phyloP scores from a whole-genome alignment of 2,329 filamentous ascomycete genomes.

The Ceratocystis diversiconidia region DNA sequence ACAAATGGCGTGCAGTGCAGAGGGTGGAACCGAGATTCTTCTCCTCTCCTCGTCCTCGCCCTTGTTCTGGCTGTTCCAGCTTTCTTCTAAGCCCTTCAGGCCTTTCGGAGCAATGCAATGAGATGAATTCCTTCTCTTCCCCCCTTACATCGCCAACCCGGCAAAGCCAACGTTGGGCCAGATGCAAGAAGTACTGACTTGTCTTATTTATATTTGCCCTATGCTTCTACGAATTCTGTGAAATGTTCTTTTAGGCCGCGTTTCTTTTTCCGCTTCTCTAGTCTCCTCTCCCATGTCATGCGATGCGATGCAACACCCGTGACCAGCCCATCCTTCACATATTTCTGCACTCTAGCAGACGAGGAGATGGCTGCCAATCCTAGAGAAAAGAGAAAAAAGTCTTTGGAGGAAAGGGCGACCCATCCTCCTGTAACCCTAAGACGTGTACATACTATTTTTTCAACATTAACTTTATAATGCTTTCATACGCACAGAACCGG shows the following conservation, averaged over 20 bases:
- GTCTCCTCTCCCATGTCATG: neutral
- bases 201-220: neutral
- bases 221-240: neutral
- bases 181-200: neutral
- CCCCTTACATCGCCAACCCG: constrained; percentile 3
- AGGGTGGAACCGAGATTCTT: neutral
- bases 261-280: neutral
- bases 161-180: neutral
- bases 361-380: neutral
- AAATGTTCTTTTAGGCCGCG: neutral
- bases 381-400: neutral
- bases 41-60: neutral
- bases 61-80: neutral
- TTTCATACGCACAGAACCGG: no score
- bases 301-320: neutral
- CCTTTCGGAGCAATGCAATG: neutral
- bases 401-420: no score
- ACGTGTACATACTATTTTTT: no score
- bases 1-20: neutral
- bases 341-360: no score
- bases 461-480: no score
- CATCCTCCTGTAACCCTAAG: neutral
- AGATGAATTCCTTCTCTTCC: neutral
- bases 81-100: neutral
- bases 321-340: neutral